Conservation (phyloP, 2,329 filamentous ascomycete genomes). For the Cladosporium cucumerinum region DNA sequence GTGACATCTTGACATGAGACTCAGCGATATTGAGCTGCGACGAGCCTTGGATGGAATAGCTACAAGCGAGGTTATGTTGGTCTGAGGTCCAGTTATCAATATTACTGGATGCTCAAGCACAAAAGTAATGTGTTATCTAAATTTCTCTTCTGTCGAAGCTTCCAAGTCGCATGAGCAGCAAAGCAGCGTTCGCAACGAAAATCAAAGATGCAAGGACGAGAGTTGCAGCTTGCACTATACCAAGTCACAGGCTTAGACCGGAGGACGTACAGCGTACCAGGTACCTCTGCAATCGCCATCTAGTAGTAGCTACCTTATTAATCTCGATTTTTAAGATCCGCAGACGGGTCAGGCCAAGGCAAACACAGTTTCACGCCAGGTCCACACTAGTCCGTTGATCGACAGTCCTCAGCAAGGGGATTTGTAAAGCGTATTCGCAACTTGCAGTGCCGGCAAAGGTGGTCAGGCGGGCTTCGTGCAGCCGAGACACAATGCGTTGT, state of each 20-base stretch:
- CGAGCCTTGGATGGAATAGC: not conserved
- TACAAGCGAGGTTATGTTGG: not conserved
- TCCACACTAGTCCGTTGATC: not conserved
- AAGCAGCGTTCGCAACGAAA: not conserved
- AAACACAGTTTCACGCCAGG: not conserved
- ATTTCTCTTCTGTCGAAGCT: not conserved
- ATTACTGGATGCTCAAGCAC: not conserved
- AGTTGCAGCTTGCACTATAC: not conserved
- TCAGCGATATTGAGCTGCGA: not conserved
- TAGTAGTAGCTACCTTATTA: not conserved
- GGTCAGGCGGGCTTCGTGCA: not conserved
- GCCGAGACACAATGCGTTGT: not conserved
- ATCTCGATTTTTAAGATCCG: not conserved
- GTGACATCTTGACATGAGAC: not conserved
- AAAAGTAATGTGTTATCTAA: not conserved
- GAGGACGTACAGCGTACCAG: not conserved
- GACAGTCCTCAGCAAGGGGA: not conserved
- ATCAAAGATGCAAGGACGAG: not conserved
- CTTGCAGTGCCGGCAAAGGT: not conserved
- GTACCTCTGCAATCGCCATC: not conserved
- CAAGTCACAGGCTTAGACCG: not conserved
- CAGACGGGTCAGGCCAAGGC: not conserved
- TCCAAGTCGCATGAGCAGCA: not conserved
- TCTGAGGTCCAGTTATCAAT: not conserved
- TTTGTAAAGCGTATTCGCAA: not conserved